These are phyloP conservation scores for Apiospora kogelbergensis DNA, from an alignment of 2,329 filamentous ascomycete species.

Conservation along the genomic window DNA sequence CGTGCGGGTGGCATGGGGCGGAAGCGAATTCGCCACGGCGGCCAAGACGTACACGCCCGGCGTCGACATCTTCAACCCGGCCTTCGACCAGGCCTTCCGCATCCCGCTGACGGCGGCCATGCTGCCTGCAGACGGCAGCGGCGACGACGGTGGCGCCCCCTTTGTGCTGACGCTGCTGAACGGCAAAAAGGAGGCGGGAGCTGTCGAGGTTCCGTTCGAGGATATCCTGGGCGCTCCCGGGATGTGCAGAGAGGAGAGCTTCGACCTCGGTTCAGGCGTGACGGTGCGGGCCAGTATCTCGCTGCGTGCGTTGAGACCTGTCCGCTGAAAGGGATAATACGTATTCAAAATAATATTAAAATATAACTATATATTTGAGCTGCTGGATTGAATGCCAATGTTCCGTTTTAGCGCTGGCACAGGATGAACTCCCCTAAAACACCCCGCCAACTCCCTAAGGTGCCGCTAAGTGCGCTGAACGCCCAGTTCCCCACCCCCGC, in stretches of 20 bases:
- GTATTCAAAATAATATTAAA: too few species aligned
- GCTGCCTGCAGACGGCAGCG: slow-evolving; percentile 15
- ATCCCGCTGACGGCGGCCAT: slow-evolving; percentile 37
- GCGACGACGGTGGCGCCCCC: slow-evolving; percentile 21
- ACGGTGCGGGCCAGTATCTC: slow-evolving; percentile 36
- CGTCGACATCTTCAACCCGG: slow-evolving; percentile 47
- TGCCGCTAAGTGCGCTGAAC: too few species aligned
- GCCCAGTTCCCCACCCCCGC: too few species aligned
- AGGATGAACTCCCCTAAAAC: too few species aligned
- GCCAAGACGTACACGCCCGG: slow-evolving; percentile 43
- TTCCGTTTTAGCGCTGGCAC: too few species aligned
- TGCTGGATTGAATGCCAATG: too few species aligned
- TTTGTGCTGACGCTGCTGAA: slow-evolving; percentile 37
- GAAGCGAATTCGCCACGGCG: slow-evolving; percentile 40
- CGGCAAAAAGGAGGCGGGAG: slow-evolving; percentile 32
- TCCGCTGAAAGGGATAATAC: slow-evolving; percentile 4
- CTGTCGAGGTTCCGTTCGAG: slow-evolving; percentile 35
- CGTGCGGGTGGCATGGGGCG: slow-evolving; percentile 43
- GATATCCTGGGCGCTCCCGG: slow-evolving; percentile 33
- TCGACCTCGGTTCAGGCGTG: slow-evolving; percentile 35
- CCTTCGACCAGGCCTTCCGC: slow-evolving; percentile 45
- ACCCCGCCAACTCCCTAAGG: too few species aligned
- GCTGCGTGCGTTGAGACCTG: slow-evolving; percentile 29
- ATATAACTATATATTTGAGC: too few species aligned
- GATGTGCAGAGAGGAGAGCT: slow-evolving; percentile 31